Evolutionary conservation across 75 land plant species (phyloP).

Genomic region (Picea sitchensis): DNA sequence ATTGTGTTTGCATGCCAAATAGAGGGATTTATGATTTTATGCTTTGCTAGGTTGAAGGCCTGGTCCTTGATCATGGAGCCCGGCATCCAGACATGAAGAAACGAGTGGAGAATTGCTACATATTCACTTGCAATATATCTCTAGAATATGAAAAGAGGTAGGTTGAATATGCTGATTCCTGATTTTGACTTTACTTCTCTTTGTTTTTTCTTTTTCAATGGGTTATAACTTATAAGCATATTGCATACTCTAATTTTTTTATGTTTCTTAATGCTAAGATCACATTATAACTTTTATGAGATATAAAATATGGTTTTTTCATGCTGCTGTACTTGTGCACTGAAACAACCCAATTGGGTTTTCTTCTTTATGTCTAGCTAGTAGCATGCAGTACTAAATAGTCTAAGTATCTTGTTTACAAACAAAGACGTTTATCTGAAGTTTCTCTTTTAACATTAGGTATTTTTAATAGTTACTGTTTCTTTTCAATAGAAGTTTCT

Average conservation of each 20-base stretch:
- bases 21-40: too few relatives aligned
- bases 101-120: conserved; percentile 86
- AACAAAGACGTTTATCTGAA: too few relatives aligned
- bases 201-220: neutral
- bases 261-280: neutral
- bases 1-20: too few relatives aligned
- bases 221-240: neutral
- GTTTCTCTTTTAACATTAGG: too few relatives aligned
- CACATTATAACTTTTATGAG: too few relatives aligned
- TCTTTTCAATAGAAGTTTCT: too few relatives aligned
- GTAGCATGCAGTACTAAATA: too few relatives aligned
- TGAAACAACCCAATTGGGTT: too few relatives aligned
- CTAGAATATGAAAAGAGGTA: conserved; percentile 99
- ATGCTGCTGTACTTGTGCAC: neutral
- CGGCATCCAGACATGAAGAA: conserved; percentile 96
- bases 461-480: too few relatives aligned
- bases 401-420: too few relatives aligned
- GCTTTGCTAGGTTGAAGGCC: conserved; percentile 63
- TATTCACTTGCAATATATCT: conserved; percentile 92
- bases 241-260: neutral
- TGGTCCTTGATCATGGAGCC: conserved; percentile 94
- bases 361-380: too few relatives aligned
- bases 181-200: neutral
- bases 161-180: neutral
- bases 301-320: neutral